Conservation (phyloP, 1,139 yeast genomes). For the Debaryomyces sp. region DNA sequence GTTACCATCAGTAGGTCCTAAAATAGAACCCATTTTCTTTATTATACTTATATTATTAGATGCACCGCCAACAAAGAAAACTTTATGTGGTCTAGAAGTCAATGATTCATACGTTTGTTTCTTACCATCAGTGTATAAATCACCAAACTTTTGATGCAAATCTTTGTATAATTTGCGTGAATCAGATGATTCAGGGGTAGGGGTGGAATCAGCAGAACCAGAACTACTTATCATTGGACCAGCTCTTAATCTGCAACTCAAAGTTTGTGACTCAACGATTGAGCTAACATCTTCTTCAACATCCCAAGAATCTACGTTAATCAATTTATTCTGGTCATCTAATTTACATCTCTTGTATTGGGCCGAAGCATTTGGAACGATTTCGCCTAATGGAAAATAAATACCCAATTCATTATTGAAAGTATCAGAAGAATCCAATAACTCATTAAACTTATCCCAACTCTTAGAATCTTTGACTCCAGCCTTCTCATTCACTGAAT, state of each 20-base stretch:
- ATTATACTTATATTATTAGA: conserved; percentile 73
- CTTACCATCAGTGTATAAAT: conserved; percentile 53
- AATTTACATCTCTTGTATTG: conserved; percentile 55
- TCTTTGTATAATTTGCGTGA: conserved; percentile 20
- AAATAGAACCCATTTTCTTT: conserved; percentile 65
- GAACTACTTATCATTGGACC: conserved; percentile 61
- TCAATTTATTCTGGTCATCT: conserved; percentile 19
- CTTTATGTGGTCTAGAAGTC: conserved; percentile 63
- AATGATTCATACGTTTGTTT: conserved; percentile 44
- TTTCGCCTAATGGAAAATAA: conserved; percentile 87
- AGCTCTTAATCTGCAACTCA: conserved; percentile 78
- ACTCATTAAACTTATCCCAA: conserved; percentile 70
- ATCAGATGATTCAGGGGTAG: conserved; percentile 19
- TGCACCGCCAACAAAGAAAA: conserved; percentile 88
- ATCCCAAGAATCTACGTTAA: conserved; percentile 38
- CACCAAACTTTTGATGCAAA: conserved; percentile 39
- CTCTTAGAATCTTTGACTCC: conserved; percentile 30
- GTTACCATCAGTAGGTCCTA: conserved; percentile 67
- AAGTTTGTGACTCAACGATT: conserved; percentile 84
- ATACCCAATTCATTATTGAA: conserved; percentile 63
- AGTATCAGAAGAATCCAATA: conserved; percentile 42
- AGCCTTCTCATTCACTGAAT: conserved; percentile 56
- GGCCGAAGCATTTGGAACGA: conserved; percentile 77
- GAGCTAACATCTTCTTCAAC: conserved; percentile 70
- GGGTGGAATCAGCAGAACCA: conserved; percentile 17